Base-by-base conservation (phyloP, 2,329 filamentous ascomycete species). In the Diplodia intermedia region DNA sequence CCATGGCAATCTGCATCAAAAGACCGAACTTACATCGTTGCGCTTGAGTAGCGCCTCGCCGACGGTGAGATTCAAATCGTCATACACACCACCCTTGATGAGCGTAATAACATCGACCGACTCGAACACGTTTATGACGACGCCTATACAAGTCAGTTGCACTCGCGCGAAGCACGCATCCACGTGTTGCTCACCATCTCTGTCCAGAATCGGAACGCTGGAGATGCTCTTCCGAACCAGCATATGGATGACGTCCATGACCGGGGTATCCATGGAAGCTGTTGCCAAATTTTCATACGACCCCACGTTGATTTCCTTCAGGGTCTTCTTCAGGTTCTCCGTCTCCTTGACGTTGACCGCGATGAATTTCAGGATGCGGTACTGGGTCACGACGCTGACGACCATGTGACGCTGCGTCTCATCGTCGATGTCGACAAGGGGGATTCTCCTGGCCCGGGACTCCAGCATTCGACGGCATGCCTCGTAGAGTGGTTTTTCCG, bases 301-400 rank as follows among this genome's bases (percentile, higher is more conserved):
- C 63, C 95, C 96, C 9, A 99, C 85, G 31, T 89, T 88, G 67
- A 98, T 87, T 70, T 97, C 93, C 69, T 88, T 88, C 68, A 99
- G 85, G 11, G 93, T 90, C 81, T 97, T 97, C 77, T 92, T 92
- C 70, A 99, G 82, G 76, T 93, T 87, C 73, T 96, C 90, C 4
- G 94, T 97, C 77, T 97, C 91, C 73, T 90, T 89, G 50, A 92
- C 89, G 80, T 99, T 99, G 80, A 99, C 94, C 12, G 95, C 94
- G 70, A 99, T 96, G 79, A 99, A 99, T 79, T 99, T 99, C 71
- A 99, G 87, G 73, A 99, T 98, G 69, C 96, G 91, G 80, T 99
- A 99, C 79, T 99, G 95, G 0, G 95, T 99, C 69, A 99, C 91
- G 70, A 99, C 95, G 74, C 93, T 97, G 70, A 99, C 92, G 20